phyloP scores from a whole-genome alignment of 768 basidiomycete species.

The Myochromella boudieri region DNA sequence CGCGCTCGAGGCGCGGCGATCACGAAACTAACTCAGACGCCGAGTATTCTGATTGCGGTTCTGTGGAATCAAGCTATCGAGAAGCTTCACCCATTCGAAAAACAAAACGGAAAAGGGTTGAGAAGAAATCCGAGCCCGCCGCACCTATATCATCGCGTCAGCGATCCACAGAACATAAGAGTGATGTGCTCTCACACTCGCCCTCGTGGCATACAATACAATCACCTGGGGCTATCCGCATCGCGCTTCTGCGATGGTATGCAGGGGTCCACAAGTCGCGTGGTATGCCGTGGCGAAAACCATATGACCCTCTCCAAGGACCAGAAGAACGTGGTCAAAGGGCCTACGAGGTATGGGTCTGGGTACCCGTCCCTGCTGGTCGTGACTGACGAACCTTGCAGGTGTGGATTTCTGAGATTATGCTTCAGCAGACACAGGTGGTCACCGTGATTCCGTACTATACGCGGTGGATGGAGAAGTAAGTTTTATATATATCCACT shows the following conservation, averaged over 20 bases:
- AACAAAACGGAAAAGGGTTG: conserved; percentile 1
- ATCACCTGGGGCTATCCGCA: conserved; percentile 39
- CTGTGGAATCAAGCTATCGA: conserved; percentile 11
- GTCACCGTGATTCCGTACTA: conserved; percentile 93
- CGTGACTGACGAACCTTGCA: conserved; percentile 23
- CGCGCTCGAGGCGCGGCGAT: too few species aligned
- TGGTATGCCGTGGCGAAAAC: conserved; percentile 92
- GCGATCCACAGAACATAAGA: neutral
- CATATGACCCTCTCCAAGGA: conserved; percentile 53
- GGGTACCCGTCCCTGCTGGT: neutral
- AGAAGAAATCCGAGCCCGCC: neutral
- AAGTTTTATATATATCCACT: conserved; percentile 21
- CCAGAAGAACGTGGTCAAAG: conserved; percentile 71
- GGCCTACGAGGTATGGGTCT: conserved; percentile 76
- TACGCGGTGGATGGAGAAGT: conserved; percentile 84
- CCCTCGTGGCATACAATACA: conserved; percentile 49
- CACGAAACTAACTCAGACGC: conserved; percentile 6
- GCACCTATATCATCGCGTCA: neutral
- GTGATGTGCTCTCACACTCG: conserved; percentile 32
- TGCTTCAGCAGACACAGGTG: conserved; percentile 97
- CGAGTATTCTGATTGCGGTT: conserved; percentile 9
- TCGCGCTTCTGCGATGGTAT: conserved; percentile 71
- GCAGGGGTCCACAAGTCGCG: conserved; percentile 60
- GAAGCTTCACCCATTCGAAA: conserved; percentile 9
- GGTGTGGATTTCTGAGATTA: conserved; percentile 93